phyloP scores from a whole-genome alignment of 768 basidiomycete species.

The Amanita thiersii region DNA sequence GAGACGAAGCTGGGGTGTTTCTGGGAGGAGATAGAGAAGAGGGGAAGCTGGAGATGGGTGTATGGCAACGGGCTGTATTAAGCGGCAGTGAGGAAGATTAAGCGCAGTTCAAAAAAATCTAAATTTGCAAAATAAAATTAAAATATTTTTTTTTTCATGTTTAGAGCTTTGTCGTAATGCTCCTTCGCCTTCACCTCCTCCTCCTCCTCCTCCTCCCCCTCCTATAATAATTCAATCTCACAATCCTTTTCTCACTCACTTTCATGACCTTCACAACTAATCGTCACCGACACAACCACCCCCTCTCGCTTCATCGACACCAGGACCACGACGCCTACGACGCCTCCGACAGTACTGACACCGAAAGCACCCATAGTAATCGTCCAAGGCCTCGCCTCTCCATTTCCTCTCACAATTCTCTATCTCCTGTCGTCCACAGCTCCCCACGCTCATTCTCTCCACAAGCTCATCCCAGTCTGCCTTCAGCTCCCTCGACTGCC shows the following conservation, averaged over 20 bases:
- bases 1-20: conserved; percentile 53
- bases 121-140: no score
- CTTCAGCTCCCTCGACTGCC: conserved; percentile 32
- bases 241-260: no score
- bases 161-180: no score
- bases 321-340: conserved; percentile 32
- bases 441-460: conserved; percentile 13
- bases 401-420: conserved; percentile 11
- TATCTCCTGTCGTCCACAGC: conserved; percentile 6
- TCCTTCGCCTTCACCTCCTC: no score
- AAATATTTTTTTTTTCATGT: no score
- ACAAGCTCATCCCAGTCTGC: conserved; percentile 30
- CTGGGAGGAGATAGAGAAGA: conserved; percentile 60
- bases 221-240: no score
- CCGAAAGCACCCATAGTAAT: conserved; percentile 25
- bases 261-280: no score
- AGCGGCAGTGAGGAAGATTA: conserved; percentile 3
- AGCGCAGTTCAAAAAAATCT: no score
- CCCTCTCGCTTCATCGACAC: conserved; percentile 17
- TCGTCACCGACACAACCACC: no score
- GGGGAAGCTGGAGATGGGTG: conserved; percentile 68
- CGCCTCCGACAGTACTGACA: conserved; percentile 35
- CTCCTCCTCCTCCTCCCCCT: no score
- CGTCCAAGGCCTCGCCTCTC: no score
- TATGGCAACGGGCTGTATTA: conserved; percentile 43